Conservation (phyloP, 2,329 filamentous ascomycete genomes). For the Ophidiomyces ophidiicola region DNA sequence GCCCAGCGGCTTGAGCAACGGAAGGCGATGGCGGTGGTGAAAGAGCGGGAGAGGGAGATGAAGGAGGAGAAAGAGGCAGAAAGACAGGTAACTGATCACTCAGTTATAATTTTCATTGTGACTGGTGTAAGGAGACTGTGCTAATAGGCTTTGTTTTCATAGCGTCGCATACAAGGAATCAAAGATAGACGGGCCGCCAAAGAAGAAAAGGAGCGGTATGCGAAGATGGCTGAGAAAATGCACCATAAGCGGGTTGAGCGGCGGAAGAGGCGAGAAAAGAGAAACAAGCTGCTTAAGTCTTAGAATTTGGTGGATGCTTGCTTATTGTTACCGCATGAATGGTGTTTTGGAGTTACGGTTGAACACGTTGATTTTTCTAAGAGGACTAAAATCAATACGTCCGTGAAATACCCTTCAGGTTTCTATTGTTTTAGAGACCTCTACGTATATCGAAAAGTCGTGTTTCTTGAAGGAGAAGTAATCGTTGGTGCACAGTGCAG, state of each 20-base stretch:
- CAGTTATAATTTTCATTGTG: conserved; percentile 2
- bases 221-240: conserved; percentile 95
- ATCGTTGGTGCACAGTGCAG: no score
- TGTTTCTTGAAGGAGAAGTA: no score
- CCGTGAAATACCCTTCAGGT: no score
- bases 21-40: conserved; percentile 59
- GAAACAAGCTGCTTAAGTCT: conserved; percentile 46
- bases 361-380: no score
- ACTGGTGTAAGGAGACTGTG: background rate
- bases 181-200: conserved; percentile 78
- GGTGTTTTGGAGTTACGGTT: background rate
- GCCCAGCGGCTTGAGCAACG: conserved; percentile 62
- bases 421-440: no score
- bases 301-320: conserved; percentile 13
- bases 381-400: no score
- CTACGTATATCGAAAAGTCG: no score
- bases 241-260: conserved; percentile 89
- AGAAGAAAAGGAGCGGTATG: conserved; percentile 84
- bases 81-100: conserved; percentile 51
- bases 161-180: conserved; percentile 67
- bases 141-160: conserved; percentile 14
- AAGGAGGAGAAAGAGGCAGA: conserved; percentile 91
- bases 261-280: conserved; percentile 88
- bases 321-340: background rate
- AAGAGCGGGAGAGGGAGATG: conserved; percentile 89